Evolutionary conservation across 1,284 basidiomycete species (phyloP), one percentile per base, ranked within the genome.

Genomic region (Cystobasidiaceae sp.): DNA sequence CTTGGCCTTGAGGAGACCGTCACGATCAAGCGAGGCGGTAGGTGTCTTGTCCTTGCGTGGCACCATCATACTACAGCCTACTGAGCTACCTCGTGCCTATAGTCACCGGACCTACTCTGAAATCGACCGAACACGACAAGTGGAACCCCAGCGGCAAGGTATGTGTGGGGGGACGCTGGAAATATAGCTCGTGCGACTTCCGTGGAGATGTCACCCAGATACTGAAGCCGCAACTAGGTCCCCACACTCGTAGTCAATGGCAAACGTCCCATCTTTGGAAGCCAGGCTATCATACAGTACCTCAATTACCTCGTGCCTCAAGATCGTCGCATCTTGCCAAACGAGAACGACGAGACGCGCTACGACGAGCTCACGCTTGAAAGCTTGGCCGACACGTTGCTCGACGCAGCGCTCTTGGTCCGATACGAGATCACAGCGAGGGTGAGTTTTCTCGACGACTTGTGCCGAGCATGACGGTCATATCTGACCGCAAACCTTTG

Each of bases 61-160:
- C 30, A 48, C 21, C 4, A 25, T 27, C 4, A 6, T 5, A 4
- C 15, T 9, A 3, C 7, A 15, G 4, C 45, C 3, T 5, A 3
- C 19, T 6, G 19, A 15, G 21, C 45, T 25, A 23, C 32, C 3
- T 27, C 28, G 25, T 3, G 2, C 25, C 25, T 25, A 7, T 21
- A 56, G 54, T 44, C 15, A 33, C 54, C 39, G 25, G 34, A 13
- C 54, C 54, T 11, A 56, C 41, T 6, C 37, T 23, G 1, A 43
- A 43, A 27, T 3, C 41, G 6, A 56, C 32, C 32, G 54, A 56
- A 19, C 54, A 56, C 9, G 54, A 43, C 25, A 34, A 56, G 39
- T 56, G 54, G 54, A 56, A 56, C 37, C 54, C 54, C 11, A 56
- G 54, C 27, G 54, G 54, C 30, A 56, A 56, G 41, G 54, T 56